These are phyloP conservation scores for Albugo laibachii DNA, from an alignment of 352 stramenopile genomes.

Conservation along the genomic window DNA sequence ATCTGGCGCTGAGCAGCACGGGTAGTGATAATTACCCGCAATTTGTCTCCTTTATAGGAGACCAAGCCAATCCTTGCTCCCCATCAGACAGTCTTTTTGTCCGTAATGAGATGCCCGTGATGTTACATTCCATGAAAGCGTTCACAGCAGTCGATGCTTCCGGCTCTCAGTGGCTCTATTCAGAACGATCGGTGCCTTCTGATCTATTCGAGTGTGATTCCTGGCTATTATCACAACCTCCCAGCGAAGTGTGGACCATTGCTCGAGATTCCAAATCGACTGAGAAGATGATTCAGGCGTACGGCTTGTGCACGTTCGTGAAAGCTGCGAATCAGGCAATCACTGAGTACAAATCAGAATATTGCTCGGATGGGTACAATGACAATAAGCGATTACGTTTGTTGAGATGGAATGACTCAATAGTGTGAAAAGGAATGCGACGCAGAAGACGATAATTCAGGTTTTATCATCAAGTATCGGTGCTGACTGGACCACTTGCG, in stretches of 20 bases:
- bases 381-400: conserved; percentile 38
- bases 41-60: conserved; percentile 23
- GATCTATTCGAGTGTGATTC: conserved; percentile 60
- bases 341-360: conserved; percentile 28
- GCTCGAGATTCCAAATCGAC: conserved; percentile 24
- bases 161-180: conserved; percentile 36
- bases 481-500: too few species aligned
- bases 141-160: conserved; percentile 24
- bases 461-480: too few species aligned
- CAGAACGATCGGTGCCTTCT: conserved; percentile 37
- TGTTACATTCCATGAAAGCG: conserved; percentile 22
- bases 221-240: conserved; percentile 42
- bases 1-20: conserved; percentile 32
- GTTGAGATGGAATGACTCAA: too few species aligned
- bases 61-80: conserved; percentile 34
- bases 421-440: too few species aligned
- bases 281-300: conserved; percentile 32
- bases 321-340: conserved; percentile 54
- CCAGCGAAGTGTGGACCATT: conserved; percentile 32
- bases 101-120: conserved; percentile 18
- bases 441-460: too few species aligned
- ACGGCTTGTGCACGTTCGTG: conserved; percentile 58
- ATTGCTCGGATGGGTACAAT: conserved; percentile 48
- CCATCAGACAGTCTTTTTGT: conserved; percentile 20
- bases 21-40: conserved; percentile 27